phyloP scores from a whole-genome alignment of 2,329 filamentous ascomycete genomes.

The Xylaria sp. region DNA sequence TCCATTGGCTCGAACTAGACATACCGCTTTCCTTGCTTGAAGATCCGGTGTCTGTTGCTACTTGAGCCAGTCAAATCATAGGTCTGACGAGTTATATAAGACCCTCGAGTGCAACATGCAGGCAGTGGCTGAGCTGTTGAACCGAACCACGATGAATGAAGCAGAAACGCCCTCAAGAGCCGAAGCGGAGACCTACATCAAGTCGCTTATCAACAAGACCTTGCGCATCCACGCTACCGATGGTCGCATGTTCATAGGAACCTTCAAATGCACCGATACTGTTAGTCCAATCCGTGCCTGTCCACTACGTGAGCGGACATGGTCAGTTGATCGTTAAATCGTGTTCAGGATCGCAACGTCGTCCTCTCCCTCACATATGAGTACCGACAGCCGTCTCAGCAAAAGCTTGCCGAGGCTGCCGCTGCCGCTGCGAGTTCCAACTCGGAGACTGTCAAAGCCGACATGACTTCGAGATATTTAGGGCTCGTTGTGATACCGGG shows the following conservation, averaged over 20 bases:
- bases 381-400: constrained; percentile 78
- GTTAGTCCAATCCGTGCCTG: constrained; percentile 57
- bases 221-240: constrained; percentile 84
- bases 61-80: background rate
- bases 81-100: background rate
- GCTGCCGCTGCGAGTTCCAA: constrained; percentile 47
- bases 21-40: background rate
- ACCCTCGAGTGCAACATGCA: constrained; percentile 31
- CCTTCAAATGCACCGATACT: constrained; percentile 94
- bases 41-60: background rate
- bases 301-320: constrained; percentile 8
- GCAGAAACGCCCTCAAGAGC: constrained; percentile 54
- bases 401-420: constrained; percentile 55
- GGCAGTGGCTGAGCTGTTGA: constrained; percentile 32
- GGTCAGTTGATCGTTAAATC: constrained; percentile 1
- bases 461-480: constrained; percentile 86
- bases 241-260: constrained; percentile 86
- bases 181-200: constrained; percentile 66
- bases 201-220: constrained; percentile 78
- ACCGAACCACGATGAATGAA: constrained; percentile 36
- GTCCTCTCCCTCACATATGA: constrained; percentile 89
- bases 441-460: constrained; percentile 64
- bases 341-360: constrained; percentile 81
- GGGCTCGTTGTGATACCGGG: constrained; percentile 92
- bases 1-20: background rate